phyloP scores from a whole-genome alignment of 2,329 filamentous ascomycete species.

The Clarireedia monteithiana region DNA sequence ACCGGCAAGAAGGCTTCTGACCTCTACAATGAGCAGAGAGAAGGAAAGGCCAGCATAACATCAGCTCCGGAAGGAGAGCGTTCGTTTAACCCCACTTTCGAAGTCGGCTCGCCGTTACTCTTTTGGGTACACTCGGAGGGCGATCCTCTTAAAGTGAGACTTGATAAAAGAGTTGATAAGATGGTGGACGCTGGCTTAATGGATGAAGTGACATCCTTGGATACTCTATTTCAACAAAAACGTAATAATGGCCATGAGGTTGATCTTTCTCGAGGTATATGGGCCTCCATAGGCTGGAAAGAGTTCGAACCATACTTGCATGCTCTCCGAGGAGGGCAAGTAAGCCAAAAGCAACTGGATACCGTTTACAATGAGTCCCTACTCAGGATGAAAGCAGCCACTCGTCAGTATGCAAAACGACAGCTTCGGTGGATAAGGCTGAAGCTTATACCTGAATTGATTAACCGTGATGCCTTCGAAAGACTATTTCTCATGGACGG shows the following conservation, averaged over 20 bases:
- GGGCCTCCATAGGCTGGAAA: conserved; percentile 95
- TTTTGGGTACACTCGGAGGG: conserved; percentile 82
- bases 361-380: conserved; percentile 52
- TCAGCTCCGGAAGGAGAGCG: conserved; percentile 11
- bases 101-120: conserved; percentile 36
- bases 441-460: conserved; percentile 67
- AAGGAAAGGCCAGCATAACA: conserved; percentile 30
- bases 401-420: conserved; percentile 77
- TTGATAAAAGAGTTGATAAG: conserved; percentile 71
- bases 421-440: conserved; percentile 83
- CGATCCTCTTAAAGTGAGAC: conserved; percentile 57
- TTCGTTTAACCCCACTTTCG: neutral
- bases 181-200: conserved; percentile 67
- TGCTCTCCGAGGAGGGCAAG: conserved; percentile 32
- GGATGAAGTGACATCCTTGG: conserved; percentile 51
- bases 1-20: conserved; percentile 78
- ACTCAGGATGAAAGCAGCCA: conserved; percentile 73
- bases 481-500: conserved; percentile 76
- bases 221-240: conserved; percentile 37
- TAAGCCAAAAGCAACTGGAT: conserved; percentile 37
- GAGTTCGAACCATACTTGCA: conserved; percentile 71
- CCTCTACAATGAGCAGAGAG: conserved; percentile 72
- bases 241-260: conserved; percentile 43
- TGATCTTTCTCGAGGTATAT: conserved; percentile 78
- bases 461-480: conserved; percentile 41